Evolutionary conservation across 164 flowering plant species (phyloP).

Genomic region (Chimonanthus salicifolius): DNA sequence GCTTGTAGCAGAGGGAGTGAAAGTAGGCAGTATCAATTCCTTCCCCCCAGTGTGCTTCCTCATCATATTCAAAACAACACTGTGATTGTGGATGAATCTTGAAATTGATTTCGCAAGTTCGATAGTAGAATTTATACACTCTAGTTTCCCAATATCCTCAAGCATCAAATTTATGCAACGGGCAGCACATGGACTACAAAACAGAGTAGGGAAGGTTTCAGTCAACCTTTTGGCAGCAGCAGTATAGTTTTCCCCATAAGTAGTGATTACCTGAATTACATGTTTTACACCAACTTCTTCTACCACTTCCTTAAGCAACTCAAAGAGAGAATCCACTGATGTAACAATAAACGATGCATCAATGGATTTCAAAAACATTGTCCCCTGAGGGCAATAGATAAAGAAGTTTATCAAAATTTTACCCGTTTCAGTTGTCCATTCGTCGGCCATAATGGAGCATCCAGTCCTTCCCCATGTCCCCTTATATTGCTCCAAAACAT

Average conservation of each 20-base stretch:
- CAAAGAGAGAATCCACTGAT: conserved; percentile 51
- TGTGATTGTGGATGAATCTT: conserved; percentile 21
- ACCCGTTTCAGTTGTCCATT: conserved; percentile 45
- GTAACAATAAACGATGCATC: conserved; percentile 45
- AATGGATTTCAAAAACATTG: conserved; percentile 62
- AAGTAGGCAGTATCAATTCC: conserved; percentile 54
- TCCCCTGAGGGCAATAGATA: conserved; percentile 67
- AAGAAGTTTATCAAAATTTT: conserved; percentile 46
- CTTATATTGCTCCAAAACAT: conserved; percentile 31
- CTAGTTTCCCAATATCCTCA: conserved; percentile 61
- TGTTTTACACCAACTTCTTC: conserved; percentile 73
- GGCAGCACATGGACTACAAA: conserved; percentile 78
- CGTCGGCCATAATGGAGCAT: conserved; percentile 72
- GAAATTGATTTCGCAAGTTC: conserved; percentile 65
- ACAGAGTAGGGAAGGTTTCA: conserved; percentile 53
- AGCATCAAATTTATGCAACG: conserved; percentile 61
- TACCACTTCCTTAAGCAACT: conserved; percentile 60
- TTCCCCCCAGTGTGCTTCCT: conserved; percentile 41
- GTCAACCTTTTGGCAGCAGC: conserved; percentile 53
- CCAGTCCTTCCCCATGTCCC: conserved; percentile 64
- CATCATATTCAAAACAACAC: conserved; percentile 10
- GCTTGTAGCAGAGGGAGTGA: conserved; percentile 46
- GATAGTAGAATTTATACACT: conserved; percentile 41
- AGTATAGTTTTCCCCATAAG: conserved; percentile 42
- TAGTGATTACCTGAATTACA: conserved; percentile 78